phyloP scores from a whole-genome alignment of 73 alveolate species.

The Tetrahymena malaccensis region DNA sequence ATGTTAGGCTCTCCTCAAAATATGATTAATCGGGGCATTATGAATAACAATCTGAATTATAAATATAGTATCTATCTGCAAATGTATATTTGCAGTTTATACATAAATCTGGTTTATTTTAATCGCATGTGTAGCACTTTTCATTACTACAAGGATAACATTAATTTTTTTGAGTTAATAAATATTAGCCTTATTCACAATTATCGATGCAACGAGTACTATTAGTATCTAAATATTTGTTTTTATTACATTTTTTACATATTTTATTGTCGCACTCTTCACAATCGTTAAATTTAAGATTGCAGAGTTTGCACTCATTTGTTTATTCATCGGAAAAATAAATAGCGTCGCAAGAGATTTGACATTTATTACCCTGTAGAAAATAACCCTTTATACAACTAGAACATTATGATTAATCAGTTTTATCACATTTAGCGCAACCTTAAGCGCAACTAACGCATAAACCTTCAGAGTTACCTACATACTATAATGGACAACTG shows the following conservation, averaged over 20 bases:
- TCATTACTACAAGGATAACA: neutral
- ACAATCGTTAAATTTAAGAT: neutral
- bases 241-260: neutral
- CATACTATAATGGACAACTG: neutral
- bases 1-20: no score
- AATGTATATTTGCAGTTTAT: neutral
- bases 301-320: neutral
- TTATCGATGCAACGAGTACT: neutral
- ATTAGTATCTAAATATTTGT: neutral
- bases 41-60: neutral
- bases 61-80: neutral
- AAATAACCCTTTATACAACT: neutral
- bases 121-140: neutral
- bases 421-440: neutral
- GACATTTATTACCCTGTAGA: neutral
- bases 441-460: neutral
- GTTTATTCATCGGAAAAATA: neutral
- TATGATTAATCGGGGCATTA: neutral
- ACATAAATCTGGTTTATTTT: neutral
- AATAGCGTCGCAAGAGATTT: neutral
- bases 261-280: neutral
- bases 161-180: neutral
- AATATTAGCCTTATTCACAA: neutral
- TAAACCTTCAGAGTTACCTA: neutral
- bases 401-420: neutral